Base-by-base conservation (phyloP, 108 stramenopile genomes). In the Tribonema minus region DNA sequence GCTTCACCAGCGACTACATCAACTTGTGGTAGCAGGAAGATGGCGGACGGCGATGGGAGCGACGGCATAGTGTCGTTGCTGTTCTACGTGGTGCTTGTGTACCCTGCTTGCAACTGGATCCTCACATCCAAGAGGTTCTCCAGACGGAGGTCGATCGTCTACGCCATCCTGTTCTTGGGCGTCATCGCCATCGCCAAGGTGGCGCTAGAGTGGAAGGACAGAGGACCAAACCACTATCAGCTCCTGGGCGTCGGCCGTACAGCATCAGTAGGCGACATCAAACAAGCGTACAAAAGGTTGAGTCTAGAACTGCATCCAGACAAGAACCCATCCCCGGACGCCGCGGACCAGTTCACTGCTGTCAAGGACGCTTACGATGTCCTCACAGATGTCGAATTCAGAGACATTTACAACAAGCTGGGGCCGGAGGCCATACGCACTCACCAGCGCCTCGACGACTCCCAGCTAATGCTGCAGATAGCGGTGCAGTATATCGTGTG, bases 351-450 rank as follows among this genome's bases (percentile, higher is more conserved):
- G 65, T 99, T 99, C 76, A 90, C 92, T 79, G 33, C 85, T 94
- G 87, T 95, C 59, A 94, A 94, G 79, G 87, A 92, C 74, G 91
- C 92, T 23, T 93, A 95, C 77, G 93, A 96, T 82, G 89, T 95
- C 29, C 86, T 98, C 32, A 96, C 95, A 92, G 95, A 98, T 82
- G 77, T 93, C 81, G 94, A 95, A 84, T 80, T 90, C 54, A 86
- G 95, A 64, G 95, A 95, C 71, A 93, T 96, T 27, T 98, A 98
- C 88, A 94, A 98, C 85, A 95, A 95, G 81, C 96, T 96, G 79
- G 97, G 97, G 40, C 87, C 88, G 67, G 95, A 95, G 37, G 94
- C 35, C 27, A 66, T 64, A 2, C 29, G 34, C 2, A 67, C 76
- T 15, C 94, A 94, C 85, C 92, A 94, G 71, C 86, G 90, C 28